Base-by-base conservation (phyloP, 2,329 filamentous ascomycete genomes). In the Clonostachys rhizophaga region DNA sequence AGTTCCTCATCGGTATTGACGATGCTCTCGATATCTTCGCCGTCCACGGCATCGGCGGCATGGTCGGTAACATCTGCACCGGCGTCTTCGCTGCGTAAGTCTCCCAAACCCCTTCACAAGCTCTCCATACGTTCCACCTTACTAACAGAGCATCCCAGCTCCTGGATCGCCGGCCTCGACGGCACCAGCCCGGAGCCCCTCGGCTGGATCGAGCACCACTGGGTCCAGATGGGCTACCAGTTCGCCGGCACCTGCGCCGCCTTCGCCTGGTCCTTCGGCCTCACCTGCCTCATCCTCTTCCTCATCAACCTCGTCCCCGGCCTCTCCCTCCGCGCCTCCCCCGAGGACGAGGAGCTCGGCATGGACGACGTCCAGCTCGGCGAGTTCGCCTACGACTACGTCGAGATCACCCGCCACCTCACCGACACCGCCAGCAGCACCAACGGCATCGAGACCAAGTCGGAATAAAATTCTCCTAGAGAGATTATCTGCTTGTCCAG, bases 1-100 rank as follows among this genome's bases (percentile, higher is more conserved):
- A 77, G 83, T 85, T 80, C 58, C 46, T 77, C 43, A 75, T 95
- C 60, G 83, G 83, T 52, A 84, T 95, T 47, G 90, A 95, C 58
- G 90, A 95, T 62, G 86, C 87, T 6, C 87, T 95, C 68, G 90
- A 95, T 72, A 84, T 95, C 59, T 94, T 95, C 68, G 90, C 90
- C 55, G 89, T 94, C 68, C 90, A 95, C 79, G 89, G 81, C 59
- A 72, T 95, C 53, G 89, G 90, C 43, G 90, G 90, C 54, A 89
- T 94, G 54, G 76, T 86, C 49, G 90, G 90, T 44, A 87, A 95
- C 58, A 67, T 91, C 50, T 75, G 89, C 67, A 92, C 89, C 48
- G 88, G 84, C 53, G 69, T 92, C 52, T 90, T 92, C 61, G 87
- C 81, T 55, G 83, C 86, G 76, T 81, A 65, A 62, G 76, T 73